Evolutionary conservation across 2,329 filamentous ascomycete species (phyloP), one percentile per base, ranked within the genome.

Genomic region (Thelonectria discophora): DNA sequence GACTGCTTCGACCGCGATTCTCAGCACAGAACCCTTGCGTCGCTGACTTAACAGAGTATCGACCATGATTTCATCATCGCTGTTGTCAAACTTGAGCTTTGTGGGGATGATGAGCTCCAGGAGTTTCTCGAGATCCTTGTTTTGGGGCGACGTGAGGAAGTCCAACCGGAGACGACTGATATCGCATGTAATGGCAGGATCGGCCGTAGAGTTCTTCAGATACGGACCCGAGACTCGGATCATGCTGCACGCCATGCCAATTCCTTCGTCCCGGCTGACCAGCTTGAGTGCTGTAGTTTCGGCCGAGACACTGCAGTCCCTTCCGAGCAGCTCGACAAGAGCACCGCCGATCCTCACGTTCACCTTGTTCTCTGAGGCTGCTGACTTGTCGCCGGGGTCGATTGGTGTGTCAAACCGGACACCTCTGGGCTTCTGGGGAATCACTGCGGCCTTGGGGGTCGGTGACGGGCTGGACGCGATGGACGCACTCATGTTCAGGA

Each of bases 51-150:
- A 79, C 1, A 99, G 82, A 0, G 93, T 97, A 69, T 98, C 94
- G 20, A 99, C 86, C 82, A 99, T 89, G 62, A 99, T 97, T 71
- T 98, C 94, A 69, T 97, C 93, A 62, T 96, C 91, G 48, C 89
- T 88, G 63, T 94, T 90, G 66, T 89, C 84, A 69, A 95, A 97
- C 65, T 94, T 93, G 75, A 95, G 88, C 66, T 93, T 95, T 0
- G 94, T 97, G 0, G 95, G 96, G 7, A 91, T 97, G 57, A 99
- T 91, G 53, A 99, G 83, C 54, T 91, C 90, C 0, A 99, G 80
- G 1, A 99, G 83, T 34, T 89, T 87, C 71, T 94, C 90, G 0
- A 99, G 82, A 74, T 99, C 95, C 17, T 84, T 81, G 67, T 97
- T 90, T 63, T 90, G 89, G 0, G 95, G 94, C 1, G 85, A 78